A percentile compares a stretch with the other conserved stretches of the same genome.
phyloP scores from a whole-genome alignment of 2,329 filamentous ascomycete species.

The Monosporascus sp. region DNA sequence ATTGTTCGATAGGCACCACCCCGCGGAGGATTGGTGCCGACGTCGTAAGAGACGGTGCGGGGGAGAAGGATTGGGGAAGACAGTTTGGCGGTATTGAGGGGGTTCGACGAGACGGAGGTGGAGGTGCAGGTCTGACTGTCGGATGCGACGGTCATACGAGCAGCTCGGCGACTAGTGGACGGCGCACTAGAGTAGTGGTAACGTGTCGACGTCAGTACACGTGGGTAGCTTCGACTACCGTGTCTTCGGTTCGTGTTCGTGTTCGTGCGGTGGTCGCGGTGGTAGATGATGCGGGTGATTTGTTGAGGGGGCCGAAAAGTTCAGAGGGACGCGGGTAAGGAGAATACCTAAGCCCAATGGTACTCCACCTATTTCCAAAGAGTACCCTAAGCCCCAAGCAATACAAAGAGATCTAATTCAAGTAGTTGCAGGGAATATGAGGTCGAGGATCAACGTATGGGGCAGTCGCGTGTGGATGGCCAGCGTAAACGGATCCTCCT shows the following conservation, averaged over 20 bases:
- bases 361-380: not conserved
- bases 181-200: constrained; percentile 1
- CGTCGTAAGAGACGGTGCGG: constrained; percentile 88
- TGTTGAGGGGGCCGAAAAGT: not conserved
- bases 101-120: constrained; percentile 18
- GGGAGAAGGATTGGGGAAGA: constrained; percentile 83
- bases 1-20: constrained; percentile 53
- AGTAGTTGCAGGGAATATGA: not conserved
- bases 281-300: not conserved
- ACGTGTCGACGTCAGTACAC: not conserved
- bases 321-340: not conserved
- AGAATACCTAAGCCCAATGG: not conserved
- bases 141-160: constrained; percentile 15
- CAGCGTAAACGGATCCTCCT: no score
- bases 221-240: not conserved
- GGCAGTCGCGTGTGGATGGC: not conserved
- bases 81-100: constrained; percentile 84
- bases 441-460: not conserved
- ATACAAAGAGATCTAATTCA: not conserved
- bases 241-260: not conserved
- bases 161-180: constrained; percentile 1
- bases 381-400: not conserved
- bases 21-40: constrained; percentile 66
- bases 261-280: not conserved
- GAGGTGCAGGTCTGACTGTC: constrained; percentile 13